Base-by-base conservation (phyloP, 495 filamentous ascomycete genomes). In the Chaetomidium leptoderma region DNA sequence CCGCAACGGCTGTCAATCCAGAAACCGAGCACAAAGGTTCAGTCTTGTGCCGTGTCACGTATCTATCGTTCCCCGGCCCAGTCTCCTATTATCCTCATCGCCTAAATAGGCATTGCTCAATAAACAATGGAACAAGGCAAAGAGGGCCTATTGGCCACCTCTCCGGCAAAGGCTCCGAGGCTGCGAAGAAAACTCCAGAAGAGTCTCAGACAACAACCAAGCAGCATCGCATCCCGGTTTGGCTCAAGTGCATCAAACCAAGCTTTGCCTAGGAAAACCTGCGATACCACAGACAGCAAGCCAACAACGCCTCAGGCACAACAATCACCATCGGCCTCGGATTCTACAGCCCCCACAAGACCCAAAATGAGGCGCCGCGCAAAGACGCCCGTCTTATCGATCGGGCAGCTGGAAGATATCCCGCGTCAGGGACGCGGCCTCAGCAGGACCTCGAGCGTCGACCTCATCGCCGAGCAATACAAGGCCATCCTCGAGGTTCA, bases 401-500 rank as follows among this genome's bases (percentile, higher is more conserved):
- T 77, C 54, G 70, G 71, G 24, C 72, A 76, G 56, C 64, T 76
- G 4, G 74, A 77, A 48, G 61, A 47, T 23, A 58, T 57, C 23
- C 52, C 66, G 21, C 33, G 61, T n/a, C 59, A 57, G 51, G 43
- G 66, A 74, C 26, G 59, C 64, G n/a, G n/a, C 1, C 58, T 57
- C 6, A 61, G 60, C 35, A 67, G 65, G 44, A 64, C 65, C 5
- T 67, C 70, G 2, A 74, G 70, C 61, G 66, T 73, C 30, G 75
- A 78, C 47, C 63, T 67, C 40, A 75, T 79, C 26, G 76, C 76
- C 13, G 74, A 76, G 27, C 75, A 76, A 19, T 79, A 78, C 59
- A 59, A 64, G 14, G 74, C 72, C 1, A 50, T 79, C 0, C 56
- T 78, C 4, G 69, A 74, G 13, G 73, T 72, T 0, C 68, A 70